Conservation (phyloP, 1,284 basidiomycete genomes). For the Prillingera fragicola region DNA sequence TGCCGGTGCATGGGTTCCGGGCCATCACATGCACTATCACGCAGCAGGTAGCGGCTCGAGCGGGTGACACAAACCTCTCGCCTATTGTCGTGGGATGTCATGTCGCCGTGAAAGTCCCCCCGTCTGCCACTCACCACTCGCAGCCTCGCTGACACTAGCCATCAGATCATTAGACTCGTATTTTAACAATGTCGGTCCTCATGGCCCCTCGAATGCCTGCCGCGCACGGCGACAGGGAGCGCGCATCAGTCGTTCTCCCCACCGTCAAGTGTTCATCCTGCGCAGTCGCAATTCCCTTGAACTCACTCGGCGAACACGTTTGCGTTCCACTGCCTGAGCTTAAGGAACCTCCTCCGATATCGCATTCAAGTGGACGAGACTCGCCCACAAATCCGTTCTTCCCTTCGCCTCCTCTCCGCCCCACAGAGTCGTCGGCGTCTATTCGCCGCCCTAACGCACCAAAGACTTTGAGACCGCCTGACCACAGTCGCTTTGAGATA, state of each 20-base stretch:
- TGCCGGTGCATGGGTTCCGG: no score
- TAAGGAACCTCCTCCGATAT: no score
- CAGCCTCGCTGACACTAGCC: no score
- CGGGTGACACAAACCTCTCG: no score
- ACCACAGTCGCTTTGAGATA: neutral
- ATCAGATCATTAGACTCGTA: no score
- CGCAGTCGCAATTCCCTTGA: conserved; percentile 60
- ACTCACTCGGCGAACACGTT: conserved; percentile 65
- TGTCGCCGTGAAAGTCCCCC: no score
- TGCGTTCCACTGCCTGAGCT: conserved; percentile 51
- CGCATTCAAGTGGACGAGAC: no score
- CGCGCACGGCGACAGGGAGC: conserved; percentile 30
- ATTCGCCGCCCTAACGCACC: conserved; percentile 1
- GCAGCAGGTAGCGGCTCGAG: no score
- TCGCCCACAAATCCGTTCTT: conserved; percentile 40
- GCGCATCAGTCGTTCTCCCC: conserved; percentile 71
- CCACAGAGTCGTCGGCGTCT: conserved; percentile 6
- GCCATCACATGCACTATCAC: no score
- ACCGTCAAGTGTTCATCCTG: conserved; percentile 77
- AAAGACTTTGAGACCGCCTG: neutral
- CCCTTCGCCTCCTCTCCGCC: conserved; percentile 18
- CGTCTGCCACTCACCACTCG: no score
- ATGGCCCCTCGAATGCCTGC: conserved; percentile 12
- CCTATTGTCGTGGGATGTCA: no score
- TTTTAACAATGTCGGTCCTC: conserved; percentile 13